A percentile compares a stretch with the other conserved stretches of the same genome.
Conservation (phyloP, 257 asterid genomes). For the Przewalskia tangutica region DNA sequence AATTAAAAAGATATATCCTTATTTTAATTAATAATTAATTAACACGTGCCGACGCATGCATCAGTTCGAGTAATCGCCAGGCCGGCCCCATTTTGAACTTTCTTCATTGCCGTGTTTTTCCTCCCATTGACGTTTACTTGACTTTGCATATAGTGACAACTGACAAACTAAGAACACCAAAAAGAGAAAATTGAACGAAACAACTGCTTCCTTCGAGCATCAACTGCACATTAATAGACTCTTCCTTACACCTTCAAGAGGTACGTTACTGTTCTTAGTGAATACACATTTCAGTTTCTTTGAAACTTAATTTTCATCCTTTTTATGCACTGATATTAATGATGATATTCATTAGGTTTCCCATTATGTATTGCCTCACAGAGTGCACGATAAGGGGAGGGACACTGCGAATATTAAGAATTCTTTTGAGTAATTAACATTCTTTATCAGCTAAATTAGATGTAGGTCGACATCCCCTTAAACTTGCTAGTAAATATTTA, state of each 20-base stretch:
- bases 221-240: background rate
- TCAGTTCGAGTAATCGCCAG: background rate
- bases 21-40: too few species aligned
- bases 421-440: background rate
- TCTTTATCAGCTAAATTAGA: background rate
- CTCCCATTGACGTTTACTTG: slow-evolving; percentile 1
- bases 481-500: too few species aligned
- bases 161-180: background rate
- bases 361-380: too few species aligned
- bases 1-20: too few species aligned
- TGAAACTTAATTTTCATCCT: background rate
- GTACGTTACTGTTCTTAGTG: background rate
- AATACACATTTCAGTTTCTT: background rate
- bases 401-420: too few species aligned
- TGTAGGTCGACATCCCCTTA: background rate
- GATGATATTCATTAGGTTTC: too few species aligned
- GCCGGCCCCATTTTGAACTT: background rate
- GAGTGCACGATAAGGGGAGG: too few species aligned
- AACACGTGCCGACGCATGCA: too few species aligned
- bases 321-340: background rate
- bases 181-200: background rate
- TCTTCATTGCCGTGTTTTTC: background rate
- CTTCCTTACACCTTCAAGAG: background rate
- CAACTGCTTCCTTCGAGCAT: background rate
- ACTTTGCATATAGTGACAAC: background rate